phyloP scores from a whole-genome alignment of 179 eudicot genomes.

The Corrigiola litoralis region DNA sequence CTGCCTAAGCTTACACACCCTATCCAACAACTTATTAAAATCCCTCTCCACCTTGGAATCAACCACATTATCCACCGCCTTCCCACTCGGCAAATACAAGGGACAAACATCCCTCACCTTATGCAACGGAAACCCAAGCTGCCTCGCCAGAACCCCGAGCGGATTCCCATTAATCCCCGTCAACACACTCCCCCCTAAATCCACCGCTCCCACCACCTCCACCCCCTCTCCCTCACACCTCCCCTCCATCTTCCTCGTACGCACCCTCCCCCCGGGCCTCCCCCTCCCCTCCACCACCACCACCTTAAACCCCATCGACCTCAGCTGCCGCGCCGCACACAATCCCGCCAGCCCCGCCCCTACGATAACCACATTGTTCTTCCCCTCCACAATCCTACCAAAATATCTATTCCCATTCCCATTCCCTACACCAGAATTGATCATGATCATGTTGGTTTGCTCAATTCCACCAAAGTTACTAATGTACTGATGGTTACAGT shows the following conservation, averaged over 20 bases:
- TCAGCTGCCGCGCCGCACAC: conserved; percentile 72
- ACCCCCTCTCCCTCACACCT: too few species aligned
- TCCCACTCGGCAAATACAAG: conserved; percentile 78
- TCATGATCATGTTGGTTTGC: not conserved
- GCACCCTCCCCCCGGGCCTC: conserved; percentile 82
- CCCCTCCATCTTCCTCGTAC: conserved; percentile 55
- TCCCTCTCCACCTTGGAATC: conserved; percentile 72
- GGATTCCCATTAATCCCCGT: conserved; percentile 98
- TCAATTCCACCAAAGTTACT: not conserved
- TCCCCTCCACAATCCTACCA: not conserved
- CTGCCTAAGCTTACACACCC: conserved; percentile 94
- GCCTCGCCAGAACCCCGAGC: conserved; percentile 84
- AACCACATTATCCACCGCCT: conserved; percentile 52
- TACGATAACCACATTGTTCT: conserved; percentile 48
- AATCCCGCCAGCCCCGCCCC: conserved; percentile 92
- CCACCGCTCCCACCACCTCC: conserved; percentile 55
- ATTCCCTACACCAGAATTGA: not conserved
- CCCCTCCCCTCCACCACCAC: conserved; percentile 68
- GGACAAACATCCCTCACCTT: conserved; percentile 97
- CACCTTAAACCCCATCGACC: conserved; percentile 78
- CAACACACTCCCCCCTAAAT: conserved; percentile 89
- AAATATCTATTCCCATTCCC: too few species aligned
- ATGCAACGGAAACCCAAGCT: conserved; percentile 76
- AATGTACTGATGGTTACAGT: too few species aligned
- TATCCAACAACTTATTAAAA: conserved; percentile 86